Conservation (phyloP, 768 basidiomycete species). For the Russula dissimulans region DNA sequence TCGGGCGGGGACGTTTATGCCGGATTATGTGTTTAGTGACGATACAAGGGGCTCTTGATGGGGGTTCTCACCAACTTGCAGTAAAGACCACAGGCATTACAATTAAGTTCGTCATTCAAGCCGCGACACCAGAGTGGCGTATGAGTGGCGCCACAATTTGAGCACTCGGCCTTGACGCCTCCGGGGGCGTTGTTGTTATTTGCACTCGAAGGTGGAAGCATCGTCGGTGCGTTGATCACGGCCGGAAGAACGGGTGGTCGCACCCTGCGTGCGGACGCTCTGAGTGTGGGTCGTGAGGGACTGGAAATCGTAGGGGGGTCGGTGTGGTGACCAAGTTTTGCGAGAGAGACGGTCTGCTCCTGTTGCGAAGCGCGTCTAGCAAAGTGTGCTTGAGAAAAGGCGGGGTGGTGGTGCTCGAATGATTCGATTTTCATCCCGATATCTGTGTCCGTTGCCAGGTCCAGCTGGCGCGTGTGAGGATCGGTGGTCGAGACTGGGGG, state of each 20-base stretch:
- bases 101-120: conserved; percentile 81
- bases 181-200: conserved; percentile 38
- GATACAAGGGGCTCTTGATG: not conserved
- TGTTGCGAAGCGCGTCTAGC: conserved; percentile 34
- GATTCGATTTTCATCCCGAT: conserved; percentile 22
- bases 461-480: conserved; percentile 15
- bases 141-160: conserved; percentile 82
- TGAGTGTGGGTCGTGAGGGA: conserved; percentile 7
- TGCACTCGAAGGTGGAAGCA: conserved; percentile 17
- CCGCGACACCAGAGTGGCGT: conserved; percentile 84
- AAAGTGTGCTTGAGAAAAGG: conserved; percentile 30
- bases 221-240: conserved; percentile 27
- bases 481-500: conserved; percentile 2
- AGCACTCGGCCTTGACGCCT: conserved; percentile 73
- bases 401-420: conserved; percentile 23
- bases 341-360: conserved; percentile 45
- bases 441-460: conserved; percentile 25
- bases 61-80: conserved; percentile 59
- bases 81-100: conserved; percentile 82
- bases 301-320: not conserved
- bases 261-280: conserved; percentile 13
- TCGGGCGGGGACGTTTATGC: conserved; percentile 85
- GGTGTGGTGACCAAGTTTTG: conserved; percentile 41
- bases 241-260: conserved; percentile 42
- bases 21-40: conserved; percentile 23